Conservation (phyloP, 192 early-diverging fungal genomes). For the Haplosporangium gracile region DNA sequence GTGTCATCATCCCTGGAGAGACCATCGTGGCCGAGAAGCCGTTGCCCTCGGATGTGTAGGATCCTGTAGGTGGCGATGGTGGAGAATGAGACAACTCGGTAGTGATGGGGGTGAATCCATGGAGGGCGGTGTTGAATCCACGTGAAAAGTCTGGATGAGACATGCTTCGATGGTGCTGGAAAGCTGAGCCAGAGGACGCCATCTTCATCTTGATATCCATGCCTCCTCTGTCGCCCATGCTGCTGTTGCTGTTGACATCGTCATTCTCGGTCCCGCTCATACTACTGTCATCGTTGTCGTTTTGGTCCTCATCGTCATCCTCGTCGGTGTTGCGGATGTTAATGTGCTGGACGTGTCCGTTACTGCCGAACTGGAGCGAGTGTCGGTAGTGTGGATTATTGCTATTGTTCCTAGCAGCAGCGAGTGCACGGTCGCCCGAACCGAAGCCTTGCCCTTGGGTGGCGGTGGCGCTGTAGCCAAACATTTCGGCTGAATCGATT, state of each 20-base stretch:
- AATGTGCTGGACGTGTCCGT: slow-evolving; percentile 35
- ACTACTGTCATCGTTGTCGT: slow-evolving; percentile 18
- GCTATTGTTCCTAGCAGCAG: slow-evolving; percentile 2
- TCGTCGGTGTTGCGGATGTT: slow-evolving; percentile 31
- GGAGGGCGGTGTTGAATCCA: slow-evolving; percentile 33
- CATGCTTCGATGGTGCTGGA: slow-evolving; percentile 30
- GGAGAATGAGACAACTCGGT: slow-evolving; percentile 14
- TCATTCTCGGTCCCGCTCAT: slow-evolving; percentile 28
- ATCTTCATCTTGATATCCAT: slow-evolving; percentile 39
- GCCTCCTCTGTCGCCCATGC: slow-evolving; percentile 10
- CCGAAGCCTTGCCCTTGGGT: not conserved
- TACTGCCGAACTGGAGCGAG: not conserved
- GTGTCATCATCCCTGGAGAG: slow-evolving; percentile 1
- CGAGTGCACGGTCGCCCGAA: not conserved
- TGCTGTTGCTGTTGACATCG: slow-evolving; percentile 6
- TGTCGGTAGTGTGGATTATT: not conserved
- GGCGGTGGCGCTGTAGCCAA: not conserved
- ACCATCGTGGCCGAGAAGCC: slow-evolving; percentile 16
- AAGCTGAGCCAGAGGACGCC: not conserved
- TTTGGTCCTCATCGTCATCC: slow-evolving; percentile 11
- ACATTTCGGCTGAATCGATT: not conserved
- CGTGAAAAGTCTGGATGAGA: slow-evolving; percentile 25
- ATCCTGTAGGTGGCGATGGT: slow-evolving; percentile 21
- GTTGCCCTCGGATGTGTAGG: slow-evolving; percentile 31
- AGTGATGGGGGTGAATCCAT: slow-evolving; percentile 33